phyloP scores from a whole-genome alignment of 179 eudicot species.

The Gypsophila paniculata region DNA sequence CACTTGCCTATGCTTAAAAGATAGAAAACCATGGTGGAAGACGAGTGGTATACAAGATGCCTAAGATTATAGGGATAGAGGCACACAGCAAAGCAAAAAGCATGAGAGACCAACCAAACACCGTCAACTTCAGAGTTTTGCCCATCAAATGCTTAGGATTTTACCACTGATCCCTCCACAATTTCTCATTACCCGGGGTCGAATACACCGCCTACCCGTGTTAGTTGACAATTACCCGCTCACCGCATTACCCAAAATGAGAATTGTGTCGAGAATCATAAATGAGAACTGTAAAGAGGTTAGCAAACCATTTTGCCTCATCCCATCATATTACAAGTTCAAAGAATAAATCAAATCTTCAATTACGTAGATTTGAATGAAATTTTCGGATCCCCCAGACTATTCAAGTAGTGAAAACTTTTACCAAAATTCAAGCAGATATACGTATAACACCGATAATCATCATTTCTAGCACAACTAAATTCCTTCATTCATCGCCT shows the following conservation, averaged over 20 bases:
- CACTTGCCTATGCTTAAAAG: no score
- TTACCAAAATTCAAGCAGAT: not conserved
- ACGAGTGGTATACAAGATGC: not conserved
- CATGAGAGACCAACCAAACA: not conserved
- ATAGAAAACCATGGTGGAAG: not conserved
- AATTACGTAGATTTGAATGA: not conserved
- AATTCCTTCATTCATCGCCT: constrained; percentile 1
- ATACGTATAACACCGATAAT: not conserved
- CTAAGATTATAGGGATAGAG: not conserved
- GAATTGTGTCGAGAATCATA: not conserved
- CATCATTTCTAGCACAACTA: not conserved
- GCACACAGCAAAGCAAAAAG: not conserved
- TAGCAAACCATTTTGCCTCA: not conserved
- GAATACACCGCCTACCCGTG: no score
- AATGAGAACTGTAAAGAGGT: not conserved
- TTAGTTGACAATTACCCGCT: not conserved
- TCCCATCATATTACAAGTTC: not conserved
- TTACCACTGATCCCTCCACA: not conserved
- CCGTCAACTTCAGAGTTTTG: not conserved
- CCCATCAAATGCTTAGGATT: not conserved
- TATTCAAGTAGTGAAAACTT: not conserved
- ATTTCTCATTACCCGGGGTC: not conserved
- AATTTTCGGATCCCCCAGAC: not conserved
- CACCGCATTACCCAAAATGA: not conserved
- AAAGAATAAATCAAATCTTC: not conserved